These are phyloP conservation scores for Suillus hirtellus DNA, from an alignment of 768 basidiomycete species.

Conservation along the genomic window DNA sequence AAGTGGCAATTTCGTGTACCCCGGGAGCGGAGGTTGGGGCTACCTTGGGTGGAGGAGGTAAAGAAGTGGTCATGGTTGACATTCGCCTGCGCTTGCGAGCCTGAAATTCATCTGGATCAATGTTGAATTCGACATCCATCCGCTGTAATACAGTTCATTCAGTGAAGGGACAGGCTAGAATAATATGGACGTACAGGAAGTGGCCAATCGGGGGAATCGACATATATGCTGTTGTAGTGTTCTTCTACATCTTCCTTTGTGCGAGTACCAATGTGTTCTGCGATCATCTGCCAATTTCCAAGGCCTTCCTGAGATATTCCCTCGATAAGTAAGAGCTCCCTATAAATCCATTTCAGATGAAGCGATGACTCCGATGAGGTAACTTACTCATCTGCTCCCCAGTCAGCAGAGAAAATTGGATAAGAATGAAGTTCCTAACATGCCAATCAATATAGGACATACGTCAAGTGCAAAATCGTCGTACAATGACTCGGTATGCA, in stretches of 20 bases:
- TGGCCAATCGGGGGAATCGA: conserved; percentile 78
- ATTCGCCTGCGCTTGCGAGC: conserved; percentile 87
- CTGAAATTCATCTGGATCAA: conserved; percentile 83
- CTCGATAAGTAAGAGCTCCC: conserved; percentile 87
- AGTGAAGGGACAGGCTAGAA: conserved; percentile 14
- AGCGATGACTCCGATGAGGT: not conserved
- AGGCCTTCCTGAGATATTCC: conserved; percentile 86
- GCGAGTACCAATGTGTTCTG: conserved; percentile 91
- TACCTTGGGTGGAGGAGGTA: conserved; percentile 61
- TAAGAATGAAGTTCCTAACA: conserved; percentile 92
- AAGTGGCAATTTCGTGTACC: conserved; percentile 89
- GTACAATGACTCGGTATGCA: conserved; percentile 88
- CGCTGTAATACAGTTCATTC: conserved; percentile 20
- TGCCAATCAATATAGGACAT: conserved; percentile 8
- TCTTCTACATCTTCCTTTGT: conserved; percentile 91
- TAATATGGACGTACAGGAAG: conserved; percentile 60
- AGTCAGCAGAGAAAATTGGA: conserved; percentile 92
- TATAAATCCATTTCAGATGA: conserved; percentile 29
- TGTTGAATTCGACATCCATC: conserved; percentile 62
- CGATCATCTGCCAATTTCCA: conserved; percentile 96
- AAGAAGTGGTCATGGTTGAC: conserved; percentile 68
- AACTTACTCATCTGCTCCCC: conserved; percentile 96
- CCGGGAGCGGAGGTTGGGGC: conserved; percentile 88
- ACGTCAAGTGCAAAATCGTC: conserved; percentile 20
- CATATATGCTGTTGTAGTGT: conserved; percentile 83